phyloP scores from a whole-genome alignment of 257 asterid species.

The Hygrophila difformis region DNA sequence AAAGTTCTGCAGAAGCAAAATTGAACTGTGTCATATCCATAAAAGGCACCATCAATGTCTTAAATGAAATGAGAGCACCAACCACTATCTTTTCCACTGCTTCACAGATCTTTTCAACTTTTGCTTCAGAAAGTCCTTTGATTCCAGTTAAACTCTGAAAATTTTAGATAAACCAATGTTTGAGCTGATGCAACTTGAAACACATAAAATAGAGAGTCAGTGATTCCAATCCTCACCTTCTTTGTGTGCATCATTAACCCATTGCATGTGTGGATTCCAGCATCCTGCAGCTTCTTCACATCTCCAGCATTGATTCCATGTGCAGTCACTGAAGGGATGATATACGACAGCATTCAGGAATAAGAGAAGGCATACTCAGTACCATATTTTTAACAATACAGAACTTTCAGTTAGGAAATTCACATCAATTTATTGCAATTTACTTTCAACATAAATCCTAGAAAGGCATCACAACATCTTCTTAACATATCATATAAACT shows the following conservation, averaged over 20 bases:
- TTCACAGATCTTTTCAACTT: slow-evolving; percentile 96
- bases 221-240: slow-evolving; percentile 42
- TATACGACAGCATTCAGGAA: no score
- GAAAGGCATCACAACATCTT: no score
- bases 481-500: no score
- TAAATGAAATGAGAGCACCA: slow-evolving; percentile 17
- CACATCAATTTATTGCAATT: no score
- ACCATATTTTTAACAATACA: no score
- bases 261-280: slow-evolving; percentile 91
- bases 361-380: no score
- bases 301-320: slow-evolving; percentile 99
- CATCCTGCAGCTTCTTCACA: slow-evolving; percentile 97
- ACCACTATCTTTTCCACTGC: slow-evolving; percentile 99
- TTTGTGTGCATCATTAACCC: slow-evolving; percentile 99
- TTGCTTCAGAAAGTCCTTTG: slow-evolving; percentile 97
- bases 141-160: slow-evolving; percentile 81
- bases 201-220: slow-evolving; percentile 2
- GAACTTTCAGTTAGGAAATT: no score
- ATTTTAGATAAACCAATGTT: slow-evolving; percentile 5
- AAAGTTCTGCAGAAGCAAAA: slow-evolving; percentile 46
- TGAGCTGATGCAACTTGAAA: background rate
- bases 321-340: slow-evolving; percentile 49
- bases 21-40: background rate
- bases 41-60: background rate
- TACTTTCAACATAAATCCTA: no score